Base-by-base conservation (phyloP, 2,329 filamentous ascomycete genomes). In the Verticillium alfalfae region DNA sequence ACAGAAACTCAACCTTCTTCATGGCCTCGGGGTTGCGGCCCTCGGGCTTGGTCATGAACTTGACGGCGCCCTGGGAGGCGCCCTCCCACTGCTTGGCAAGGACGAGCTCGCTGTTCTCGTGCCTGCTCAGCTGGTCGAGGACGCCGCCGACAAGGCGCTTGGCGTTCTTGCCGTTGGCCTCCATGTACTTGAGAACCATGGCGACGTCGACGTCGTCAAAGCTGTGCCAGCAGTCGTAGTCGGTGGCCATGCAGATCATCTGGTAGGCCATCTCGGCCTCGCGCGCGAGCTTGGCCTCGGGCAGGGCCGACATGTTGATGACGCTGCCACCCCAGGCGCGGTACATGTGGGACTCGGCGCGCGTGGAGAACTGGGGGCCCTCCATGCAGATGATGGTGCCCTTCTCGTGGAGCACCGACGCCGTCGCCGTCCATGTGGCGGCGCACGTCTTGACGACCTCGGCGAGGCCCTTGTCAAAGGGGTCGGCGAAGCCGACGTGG, bases 221-320 rank as follows among this genome's bases (percentile, higher is more conserved):
- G 22, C 85, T 87, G 73, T 93, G 90, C 95, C 95, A 99, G 86
- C 94, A 98, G 81, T 99, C 95, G 76, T 99, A 99, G 81, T 99
- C 95, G 34, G 95, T 99, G 38, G 92, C 92, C 95, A 99, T 99
- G 83, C 94, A 97, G 71, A 99, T 96, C 86, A 97, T 96, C 80
- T 96, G 93, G 78, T 98, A 98, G 39, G 90, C 90, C 69, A 99
- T 90, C 81, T 99, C 95, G 31, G 95, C 95, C 80, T 99, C 95
- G 60, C 92, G 88, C 10, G 95, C 95, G 22, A 99, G 88, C 83
- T 99, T 99, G 58, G 94, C 91, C 79, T 99, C 95, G 22, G 95
- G 95, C 16, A 99, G 84, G 15, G 89, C 90, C 55, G 92, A 96
- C 95, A 99, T 99, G 85, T 98, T 98, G 83, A 99, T 98, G 60